Base-by-base conservation (phyloP, 169 alveolate species). In the Plasmodium inui region DNA sequence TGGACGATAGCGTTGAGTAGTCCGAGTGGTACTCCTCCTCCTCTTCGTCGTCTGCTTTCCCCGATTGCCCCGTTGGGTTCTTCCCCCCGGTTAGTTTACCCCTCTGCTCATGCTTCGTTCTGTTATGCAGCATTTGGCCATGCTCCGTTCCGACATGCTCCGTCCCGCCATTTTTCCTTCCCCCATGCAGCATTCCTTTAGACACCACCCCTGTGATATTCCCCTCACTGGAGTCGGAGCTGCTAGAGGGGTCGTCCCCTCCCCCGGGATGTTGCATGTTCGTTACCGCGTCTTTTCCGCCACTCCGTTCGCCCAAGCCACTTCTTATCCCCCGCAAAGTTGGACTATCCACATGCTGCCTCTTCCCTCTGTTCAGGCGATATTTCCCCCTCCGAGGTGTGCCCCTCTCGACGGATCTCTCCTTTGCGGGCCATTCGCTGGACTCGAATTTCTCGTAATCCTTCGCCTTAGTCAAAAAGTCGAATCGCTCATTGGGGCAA, bases 401-500 rank as follows among this genome's bases (percentile, higher is more conserved):
- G 3, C 26, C 61, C 22, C 8, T 50, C 61, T 17, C 22, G 5
- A 12, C 22, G 61, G 61, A 50, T 50, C 22, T 7, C 1, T 17
- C 61, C 61, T 50, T 50, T 50, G 61, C 61, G 1, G 19, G 22
- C 61, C 61, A 50, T 71, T 84, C 73, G 8, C 12, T 22, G n/a
- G 28, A 4, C 50, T 83, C 93, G 39, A 76, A 74, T 1, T 86
- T 73, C 39, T 86, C 88, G 32, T 86, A 86, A 50, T 86, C 93
- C 74, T 86, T 86, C 6, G 84, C 93, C 34, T 76, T 86, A 12
- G 81, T 76, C 19, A 86, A 19, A 76, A 86, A 86, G 72, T 86
- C 93, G 3, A 74, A 70, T 7, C 81, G 55, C 28, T 37, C 80
- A 53, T 70, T 86, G 32, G 55, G 39, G 22, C 70, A 74, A n/a